Base-by-base conservation (phyloP, 768 basidiomycete species). In the Floccularia luteovirens region DNA sequence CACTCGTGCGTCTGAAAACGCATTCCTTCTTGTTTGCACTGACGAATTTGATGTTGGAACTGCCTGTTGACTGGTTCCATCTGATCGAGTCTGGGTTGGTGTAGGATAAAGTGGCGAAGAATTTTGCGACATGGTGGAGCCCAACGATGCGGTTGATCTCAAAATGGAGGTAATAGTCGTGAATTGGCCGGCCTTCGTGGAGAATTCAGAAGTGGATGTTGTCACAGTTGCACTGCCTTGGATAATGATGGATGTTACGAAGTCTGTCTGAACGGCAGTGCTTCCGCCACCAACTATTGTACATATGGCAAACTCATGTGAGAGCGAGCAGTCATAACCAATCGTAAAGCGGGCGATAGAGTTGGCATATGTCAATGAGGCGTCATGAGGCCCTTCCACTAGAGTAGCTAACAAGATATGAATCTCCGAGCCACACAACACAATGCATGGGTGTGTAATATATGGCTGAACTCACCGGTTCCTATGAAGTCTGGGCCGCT, bases 351-450 rank as follows among this genome's bases (percentile, higher is more conserved):
- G 34, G 3, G 53, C 56, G 12, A 23, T 42, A 11, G 53, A 40
- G 36, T 60, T 54, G 23, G 47, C 58, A 46, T 62, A 67, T 11
- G 63, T 66, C 40, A 69, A 47, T 16, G 58, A 59, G 11, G 64
- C 69, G 32, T 60, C 60, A 38, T 53, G 52, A 1, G 69, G 47
- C 8, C 66, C 70, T 48, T 66, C 63, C 32, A 71, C 59, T n/a
- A 74, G 60, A 0, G 69, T 71, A 5, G 63, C 70, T 72, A 44
- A 12, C 38, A 27, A 37, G 17, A 17, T 5, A 24, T 7, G 14
- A 19, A 8, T 27, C 16, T 37, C 5, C 30, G 22, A 7, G 33
- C 17, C 13, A 24, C 17, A 21, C 16, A 35, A 5, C 6, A 23
- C 7, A 20, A 38, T 22, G 35, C 4, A 17, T 13, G 42, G 27